phyloP scores from a whole-genome alignment of 2,329 filamentous ascomycete species.

The Arachnomyces sp. region DNA sequence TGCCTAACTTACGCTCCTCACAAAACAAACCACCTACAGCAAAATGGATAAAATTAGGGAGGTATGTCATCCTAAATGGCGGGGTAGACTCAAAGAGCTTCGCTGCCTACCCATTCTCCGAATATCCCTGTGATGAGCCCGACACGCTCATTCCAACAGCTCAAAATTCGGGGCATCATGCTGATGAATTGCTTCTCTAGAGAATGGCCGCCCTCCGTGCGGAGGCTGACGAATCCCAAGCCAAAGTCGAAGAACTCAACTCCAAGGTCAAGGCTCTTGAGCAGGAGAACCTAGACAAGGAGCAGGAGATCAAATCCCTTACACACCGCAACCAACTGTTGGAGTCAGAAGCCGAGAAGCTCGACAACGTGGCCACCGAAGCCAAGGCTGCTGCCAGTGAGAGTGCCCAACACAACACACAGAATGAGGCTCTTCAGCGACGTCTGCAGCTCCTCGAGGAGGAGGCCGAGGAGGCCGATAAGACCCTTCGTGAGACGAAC shows the following conservation, averaged over 20 bases:
- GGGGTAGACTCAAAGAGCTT: constrained; percentile 32
- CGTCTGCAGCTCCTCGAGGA: constrained; percentile 94
- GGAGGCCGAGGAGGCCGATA: constrained; percentile 93
- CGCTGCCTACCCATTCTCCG: constrained; percentile 6
- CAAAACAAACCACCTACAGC: constrained; percentile 24
- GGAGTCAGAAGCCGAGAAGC: constrained; percentile 85
- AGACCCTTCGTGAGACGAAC: constrained; percentile 92
- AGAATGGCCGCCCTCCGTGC: constrained; percentile 92
- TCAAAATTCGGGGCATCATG: neutral
- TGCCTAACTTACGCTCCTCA: constrained; percentile 17
- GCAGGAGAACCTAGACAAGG: constrained; percentile 91
- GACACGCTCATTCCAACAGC: neutral
- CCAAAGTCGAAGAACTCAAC: constrained; percentile 82
- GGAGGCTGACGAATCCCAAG: constrained; percentile 78
- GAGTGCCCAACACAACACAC: constrained; percentile 71
- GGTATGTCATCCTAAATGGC: constrained; percentile 51
- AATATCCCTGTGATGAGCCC: constrained; percentile 2
- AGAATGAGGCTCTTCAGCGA: constrained; percentile 86
- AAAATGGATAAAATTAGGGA: constrained; percentile 86
- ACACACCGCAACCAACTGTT: constrained; percentile 91
- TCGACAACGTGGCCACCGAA: constrained; percentile 75
- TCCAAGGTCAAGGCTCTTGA: constrained; percentile 80
- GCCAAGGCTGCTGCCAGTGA: constrained; percentile 81
- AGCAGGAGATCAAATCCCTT: constrained; percentile 95
- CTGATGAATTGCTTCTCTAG: constrained; percentile 40